Evolutionary conservation across 2,329 filamentous ascomycete genomes (phyloP), one percentile per base, ranked within the genome.

Genomic region (Hypoxylon sp.): DNA sequence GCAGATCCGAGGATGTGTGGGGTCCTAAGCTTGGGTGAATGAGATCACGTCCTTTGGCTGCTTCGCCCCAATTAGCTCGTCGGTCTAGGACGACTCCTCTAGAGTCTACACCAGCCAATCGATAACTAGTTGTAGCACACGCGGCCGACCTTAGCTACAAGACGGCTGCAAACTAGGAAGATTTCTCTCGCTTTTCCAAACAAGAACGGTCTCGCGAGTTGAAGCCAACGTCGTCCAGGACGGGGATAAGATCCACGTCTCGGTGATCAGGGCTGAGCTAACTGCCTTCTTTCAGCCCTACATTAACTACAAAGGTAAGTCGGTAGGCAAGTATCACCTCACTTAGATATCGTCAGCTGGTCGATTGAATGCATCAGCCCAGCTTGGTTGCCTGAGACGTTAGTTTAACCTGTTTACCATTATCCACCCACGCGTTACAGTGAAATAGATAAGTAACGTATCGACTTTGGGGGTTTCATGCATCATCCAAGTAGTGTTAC

Each of bases 221-320:
- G 7, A n/a, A 26, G 13, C 31, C 31, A 25, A 51, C 34, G 15
- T 27, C 8, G 17, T 26, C 37, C 5, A 12, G 17, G 13, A 19
- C 35, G 34, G 15, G 23, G 36, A 35, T 41, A 16, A 19, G 43
- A 40, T 19, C 45, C 32, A 46, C 36, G 31, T n/a, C 44, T 55
- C 51, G 55, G 51, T 58, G 38, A 46, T 46, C 4, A 38, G 43
- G 55, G 55, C 55, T 58, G 55, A 58, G 52, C 9, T 23, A 42
- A n/a, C 9, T 12, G n/a, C 25, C 31, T 29, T 11, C 12, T 31
- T 45, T 48, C 55, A 57, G 55, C 55, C 37, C 46, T 55, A 37
- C 35, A 19, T 13, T 35, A 34, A 30, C 8, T 44, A 41, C 26
- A 21, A 23, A 38, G 21, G 41, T 37, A 29, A 49, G 34, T 30